These are phyloP conservation scores for Syzygium oleosum DNA, from an alignment of 345 rosid species.

Conservation along the genomic window DNA sequence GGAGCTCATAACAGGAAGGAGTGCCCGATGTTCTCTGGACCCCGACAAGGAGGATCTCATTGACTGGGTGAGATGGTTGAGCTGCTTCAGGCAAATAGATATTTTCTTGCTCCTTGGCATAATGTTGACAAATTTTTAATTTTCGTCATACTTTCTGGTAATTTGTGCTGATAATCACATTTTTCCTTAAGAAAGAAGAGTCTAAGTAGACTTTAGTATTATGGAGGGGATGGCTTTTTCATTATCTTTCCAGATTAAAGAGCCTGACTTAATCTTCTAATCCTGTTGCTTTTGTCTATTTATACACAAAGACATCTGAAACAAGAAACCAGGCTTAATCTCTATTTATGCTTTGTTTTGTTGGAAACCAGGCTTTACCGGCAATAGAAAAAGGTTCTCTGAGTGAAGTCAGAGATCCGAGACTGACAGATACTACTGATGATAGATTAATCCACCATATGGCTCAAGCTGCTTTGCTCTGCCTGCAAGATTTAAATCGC, in stretches of 20 bases:
- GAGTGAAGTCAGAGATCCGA: constrained; percentile 18
- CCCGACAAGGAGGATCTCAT: constrained; percentile 13
- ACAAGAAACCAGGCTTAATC: neutral
- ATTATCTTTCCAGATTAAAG: neutral
- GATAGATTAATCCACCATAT: constrained; percentile 9
- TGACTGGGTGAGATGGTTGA: constrained; percentile 26
- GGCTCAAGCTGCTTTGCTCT: constrained; percentile 34
- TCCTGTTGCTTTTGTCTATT: neutral
- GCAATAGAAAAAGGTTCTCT: constrained; percentile 11
- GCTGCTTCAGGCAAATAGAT: neutral
- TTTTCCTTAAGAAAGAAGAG: neutral
- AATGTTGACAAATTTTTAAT: neutral
- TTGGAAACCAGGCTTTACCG: constrained; percentile 25
- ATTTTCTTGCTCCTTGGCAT: neutral
- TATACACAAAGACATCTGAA: neutral
- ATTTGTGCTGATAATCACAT: neutral
- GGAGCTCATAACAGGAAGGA: constrained; percentile 39
- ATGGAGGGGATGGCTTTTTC: neutral
- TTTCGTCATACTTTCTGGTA: neutral
- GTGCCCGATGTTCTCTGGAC: constrained; percentile 8
- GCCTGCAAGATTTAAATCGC: constrained; percentile 11
- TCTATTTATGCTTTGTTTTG: neutral
- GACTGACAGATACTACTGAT: constrained; percentile 17
- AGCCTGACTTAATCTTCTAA: neutral
- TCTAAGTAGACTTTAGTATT: neutral